Conservation (phyloP, 148 eudicot species). For the Rhododendron henanense region DNA sequence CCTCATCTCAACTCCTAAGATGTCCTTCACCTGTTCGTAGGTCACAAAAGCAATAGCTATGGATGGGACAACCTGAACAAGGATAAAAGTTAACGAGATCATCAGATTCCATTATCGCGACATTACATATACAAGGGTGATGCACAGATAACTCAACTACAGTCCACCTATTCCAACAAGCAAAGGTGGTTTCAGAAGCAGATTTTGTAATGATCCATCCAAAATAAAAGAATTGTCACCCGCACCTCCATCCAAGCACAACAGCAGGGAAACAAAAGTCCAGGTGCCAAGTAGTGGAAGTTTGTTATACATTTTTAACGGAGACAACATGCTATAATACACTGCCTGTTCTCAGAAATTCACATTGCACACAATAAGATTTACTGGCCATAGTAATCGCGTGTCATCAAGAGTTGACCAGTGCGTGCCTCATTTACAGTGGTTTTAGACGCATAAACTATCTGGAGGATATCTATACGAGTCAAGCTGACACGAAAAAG, state of each 20-base stretch:
- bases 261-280: not conserved
- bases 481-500: not conserved
- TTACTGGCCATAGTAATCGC: not conserved
- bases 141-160: not conserved
- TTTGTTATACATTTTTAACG: not conserved
- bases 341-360: not conserved
- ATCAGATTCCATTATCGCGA: not conserved
- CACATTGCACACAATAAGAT: not conserved
- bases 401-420: not conserved
- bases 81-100: not conserved
- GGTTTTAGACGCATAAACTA: not conserved
- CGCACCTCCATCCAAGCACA: not conserved
- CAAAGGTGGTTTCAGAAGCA: not conserved
- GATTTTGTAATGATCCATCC: not conserved
- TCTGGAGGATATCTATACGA: not conserved
- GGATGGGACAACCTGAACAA: constrained; percentile 82
- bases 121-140: not conserved
- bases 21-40: constrained; percentile 74
- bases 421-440: not conserved
- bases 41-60: constrained; percentile 86
- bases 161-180: not conserved
- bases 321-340: not conserved
- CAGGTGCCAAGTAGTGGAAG: not conserved
- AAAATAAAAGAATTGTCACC: not conserved
- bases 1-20: constrained; percentile 83